Evolutionary conservation across 371 early-diverging fungal genomes (phyloP).

Genomic region (Actinomortierella wolfii): DNA sequence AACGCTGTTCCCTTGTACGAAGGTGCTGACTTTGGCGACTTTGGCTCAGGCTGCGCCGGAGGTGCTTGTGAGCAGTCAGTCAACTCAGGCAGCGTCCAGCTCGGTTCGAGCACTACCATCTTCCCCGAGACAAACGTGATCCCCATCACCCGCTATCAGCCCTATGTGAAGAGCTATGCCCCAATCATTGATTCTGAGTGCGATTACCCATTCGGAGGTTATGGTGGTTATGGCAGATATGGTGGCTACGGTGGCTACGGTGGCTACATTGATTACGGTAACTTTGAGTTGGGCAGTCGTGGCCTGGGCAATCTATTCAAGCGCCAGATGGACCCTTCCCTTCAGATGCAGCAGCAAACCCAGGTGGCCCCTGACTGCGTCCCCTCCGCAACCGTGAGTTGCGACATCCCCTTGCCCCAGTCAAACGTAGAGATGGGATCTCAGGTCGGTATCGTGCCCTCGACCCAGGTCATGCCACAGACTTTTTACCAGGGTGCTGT

Average conservation of each 20-base stretch:
- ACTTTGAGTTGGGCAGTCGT: too few relatives aligned
- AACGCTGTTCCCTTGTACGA: conserved; percentile 26
- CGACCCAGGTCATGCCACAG: conserved; percentile 21
- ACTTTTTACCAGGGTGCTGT: conserved; percentile 29
- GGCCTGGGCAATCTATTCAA: conserved; percentile 20
- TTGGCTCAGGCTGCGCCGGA: conserved; percentile 10
- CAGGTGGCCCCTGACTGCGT: too few relatives aligned
- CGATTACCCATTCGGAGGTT: background rate
- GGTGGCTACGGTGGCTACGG: conserved; percentile 1
- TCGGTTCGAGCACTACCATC: conserved; percentile 33
- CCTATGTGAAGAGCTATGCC: conserved; percentile 19
- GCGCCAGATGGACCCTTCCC: conserved; percentile 9
- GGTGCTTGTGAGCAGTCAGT: conserved; percentile 14
- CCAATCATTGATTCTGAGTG: conserved; percentile 32
- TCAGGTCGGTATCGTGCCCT: conserved; percentile 17
- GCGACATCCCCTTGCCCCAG: conserved; percentile 6
- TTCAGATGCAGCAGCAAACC: too few relatives aligned
- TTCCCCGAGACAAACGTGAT: conserved; percentile 33
- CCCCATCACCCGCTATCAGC: conserved; percentile 43
- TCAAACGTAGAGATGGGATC: conserved; percentile 32
- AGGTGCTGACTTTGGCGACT: too few relatives aligned
- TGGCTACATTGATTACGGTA: too few relatives aligned
- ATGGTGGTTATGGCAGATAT: background rate
- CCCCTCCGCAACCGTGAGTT: too few relatives aligned
- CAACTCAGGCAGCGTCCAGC: conserved; percentile 26